These are phyloP conservation scores for Neurospora sp. DNA, from an alignment of 495 filamentous ascomycete genomes.

Conservation along the genomic window DNA sequence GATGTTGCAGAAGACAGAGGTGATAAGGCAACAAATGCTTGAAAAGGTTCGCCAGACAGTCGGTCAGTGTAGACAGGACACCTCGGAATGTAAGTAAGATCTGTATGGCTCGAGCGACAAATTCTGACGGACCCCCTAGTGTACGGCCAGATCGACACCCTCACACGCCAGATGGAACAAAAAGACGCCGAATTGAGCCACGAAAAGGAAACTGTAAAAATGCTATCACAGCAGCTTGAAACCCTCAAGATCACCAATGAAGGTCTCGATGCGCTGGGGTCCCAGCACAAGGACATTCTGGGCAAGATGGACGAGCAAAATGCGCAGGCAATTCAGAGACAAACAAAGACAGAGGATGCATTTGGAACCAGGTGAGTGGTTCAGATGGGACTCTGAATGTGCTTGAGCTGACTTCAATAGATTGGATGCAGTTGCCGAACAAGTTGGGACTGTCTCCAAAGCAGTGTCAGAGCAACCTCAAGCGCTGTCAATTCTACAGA, in stretches of 20 bases:
- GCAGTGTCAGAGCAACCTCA: slow-evolving; percentile 2
- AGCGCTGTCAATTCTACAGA: slow-evolving; percentile 1
- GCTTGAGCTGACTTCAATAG: neutral
- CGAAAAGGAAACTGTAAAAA: slow-evolving; percentile 14
- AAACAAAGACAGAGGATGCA: slow-evolving; percentile 3
- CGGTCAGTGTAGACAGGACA: slow-evolving; percentile 16
- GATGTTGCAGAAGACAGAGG: slow-evolving; percentile 19
- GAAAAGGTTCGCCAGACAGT: slow-evolving; percentile 20
- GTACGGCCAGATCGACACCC: slow-evolving; percentile 13
- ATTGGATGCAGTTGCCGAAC: slow-evolving; percentile 5
- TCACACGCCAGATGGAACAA: slow-evolving; percentile 14
- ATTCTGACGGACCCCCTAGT: slow-evolving; percentile 14
- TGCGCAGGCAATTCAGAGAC: slow-evolving; percentile 1
- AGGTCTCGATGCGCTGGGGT: slow-evolving; percentile 16
- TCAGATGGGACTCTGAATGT: neutral
- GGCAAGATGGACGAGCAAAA: slow-evolving; percentile 17
- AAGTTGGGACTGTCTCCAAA: slow-evolving; percentile 4
- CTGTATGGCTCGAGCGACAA: neutral
- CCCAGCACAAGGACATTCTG: slow-evolving; percentile 23
- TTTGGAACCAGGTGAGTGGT: slow-evolving; percentile 1
- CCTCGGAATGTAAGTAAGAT: slow-evolving; percentile 17
- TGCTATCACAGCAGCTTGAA: slow-evolving; percentile 18
- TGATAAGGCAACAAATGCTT: slow-evolving; percentile 20
- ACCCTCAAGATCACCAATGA: slow-evolving; percentile 16
- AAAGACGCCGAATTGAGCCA: slow-evolving; percentile 21